Evolutionary conservation across 2,329 filamentous ascomycete genomes (phyloP).

Genomic region (Venturiaceae sp.): DNA sequence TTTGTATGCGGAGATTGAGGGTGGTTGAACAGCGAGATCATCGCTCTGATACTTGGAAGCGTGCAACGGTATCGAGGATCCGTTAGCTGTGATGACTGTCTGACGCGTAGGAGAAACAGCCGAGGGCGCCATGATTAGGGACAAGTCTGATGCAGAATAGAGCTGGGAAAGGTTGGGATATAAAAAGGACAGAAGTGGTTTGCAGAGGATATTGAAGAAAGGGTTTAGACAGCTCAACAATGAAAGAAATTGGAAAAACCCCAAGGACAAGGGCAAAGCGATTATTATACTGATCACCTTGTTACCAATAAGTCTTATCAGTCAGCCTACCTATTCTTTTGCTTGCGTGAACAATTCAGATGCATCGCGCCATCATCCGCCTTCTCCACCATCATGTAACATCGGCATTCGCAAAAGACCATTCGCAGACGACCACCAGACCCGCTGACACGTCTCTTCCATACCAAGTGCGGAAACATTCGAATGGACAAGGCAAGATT

Average conservation of each 20-base stretch:
- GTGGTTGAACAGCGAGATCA: constrained; percentile 36
- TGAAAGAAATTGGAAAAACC: background rate
- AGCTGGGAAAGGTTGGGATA: no score
- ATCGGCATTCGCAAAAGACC: no score
- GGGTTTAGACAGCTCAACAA: background rate
- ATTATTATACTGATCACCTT: no score
- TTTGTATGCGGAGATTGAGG: constrained; percentile 50
- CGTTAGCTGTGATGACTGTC: constrained; percentile 9
- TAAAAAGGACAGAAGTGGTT: no score
- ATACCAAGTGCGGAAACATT: background rate
- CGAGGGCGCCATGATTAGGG: constrained; percentile 19
- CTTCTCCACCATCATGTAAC: background rate
- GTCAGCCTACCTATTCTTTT: background rate
- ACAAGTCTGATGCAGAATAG: background rate
- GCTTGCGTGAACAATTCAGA: background rate
- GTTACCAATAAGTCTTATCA: background rate
- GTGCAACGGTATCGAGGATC: constrained; percentile 15
- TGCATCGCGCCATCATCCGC: background rate
- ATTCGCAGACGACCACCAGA: no score
- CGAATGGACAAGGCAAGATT: background rate
- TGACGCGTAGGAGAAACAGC: constrained; percentile 14
- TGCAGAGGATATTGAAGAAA: no score
- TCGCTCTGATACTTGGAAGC: constrained; percentile 13
- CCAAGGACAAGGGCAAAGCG: no score
- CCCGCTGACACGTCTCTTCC: background rate